A percentile compares a stretch with the other conserved stretches of the same genome.
Conservation (phyloP, 768 basidiomycete species). For the Boletus pseudopeckii region DNA sequence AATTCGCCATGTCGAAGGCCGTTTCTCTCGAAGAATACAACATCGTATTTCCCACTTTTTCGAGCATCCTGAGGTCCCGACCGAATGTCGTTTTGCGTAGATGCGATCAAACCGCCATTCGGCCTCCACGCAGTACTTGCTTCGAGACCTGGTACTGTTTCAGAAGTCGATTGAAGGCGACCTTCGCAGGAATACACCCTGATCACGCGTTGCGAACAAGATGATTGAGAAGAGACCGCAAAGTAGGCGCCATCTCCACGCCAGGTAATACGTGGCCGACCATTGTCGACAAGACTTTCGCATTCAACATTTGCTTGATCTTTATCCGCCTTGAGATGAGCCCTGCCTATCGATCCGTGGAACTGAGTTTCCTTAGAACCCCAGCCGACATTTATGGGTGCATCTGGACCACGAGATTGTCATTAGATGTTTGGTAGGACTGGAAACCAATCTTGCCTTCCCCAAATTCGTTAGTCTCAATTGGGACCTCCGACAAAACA, state of each 20-base stretch:
- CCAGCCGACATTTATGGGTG: slow-evolving; percentile 96
- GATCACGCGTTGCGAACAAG: slow-evolving; percentile 25
- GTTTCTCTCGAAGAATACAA: slow-evolving; percentile 95
- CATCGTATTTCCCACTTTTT: slow-evolving; percentile 68
- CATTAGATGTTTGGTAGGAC: background rate
- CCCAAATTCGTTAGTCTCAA: slow-evolving; percentile 78
- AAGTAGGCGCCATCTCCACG: slow-evolving; percentile 91
- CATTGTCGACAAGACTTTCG: slow-evolving; percentile 69
- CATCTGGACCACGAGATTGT: slow-evolving; percentile 46
- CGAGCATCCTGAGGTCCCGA: slow-evolving; percentile 67
- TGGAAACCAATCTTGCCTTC: slow-evolving; percentile 52
- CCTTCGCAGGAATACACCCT: slow-evolving; percentile 44
- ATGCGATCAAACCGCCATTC: slow-evolving; percentile 79
- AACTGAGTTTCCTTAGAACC: slow-evolving; percentile 97
- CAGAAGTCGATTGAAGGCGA: slow-evolving; percentile 77
- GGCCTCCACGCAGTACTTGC: slow-evolving; percentile 82
- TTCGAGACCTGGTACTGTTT: slow-evolving; percentile 80
- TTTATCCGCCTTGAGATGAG: slow-evolving; percentile 53
- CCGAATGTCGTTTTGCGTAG: slow-evolving; percentile 74
- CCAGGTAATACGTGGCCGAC: slow-evolving; percentile 78
- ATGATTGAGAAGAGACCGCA: slow-evolving; percentile 73
- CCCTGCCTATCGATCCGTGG: slow-evolving; percentile 91
- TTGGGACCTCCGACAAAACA: slow-evolving; percentile 71
- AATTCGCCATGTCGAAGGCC: slow-evolving; percentile 93
- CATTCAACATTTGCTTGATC: slow-evolving; percentile 38